Evolutionary conservation across 2,329 filamentous ascomycete species (phyloP).

Genomic region (Fusarium palustre): DNA sequence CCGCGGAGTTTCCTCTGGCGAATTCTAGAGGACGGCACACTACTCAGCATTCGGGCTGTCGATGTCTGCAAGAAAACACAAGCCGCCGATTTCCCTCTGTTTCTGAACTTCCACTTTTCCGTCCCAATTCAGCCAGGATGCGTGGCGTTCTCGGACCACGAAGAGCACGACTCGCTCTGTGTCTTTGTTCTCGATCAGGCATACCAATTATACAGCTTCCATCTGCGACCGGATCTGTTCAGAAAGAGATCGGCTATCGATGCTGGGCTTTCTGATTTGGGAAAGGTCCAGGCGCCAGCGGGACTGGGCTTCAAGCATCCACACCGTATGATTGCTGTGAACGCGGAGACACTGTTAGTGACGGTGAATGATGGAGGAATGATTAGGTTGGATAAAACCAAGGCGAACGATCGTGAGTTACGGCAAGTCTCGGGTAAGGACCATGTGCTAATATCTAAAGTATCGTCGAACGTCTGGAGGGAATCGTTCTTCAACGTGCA

Average conservation of each 20-base stretch:
- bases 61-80: slow-evolving; percentile 79
- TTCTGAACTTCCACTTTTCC: slow-evolving; percentile 82
- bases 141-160: slow-evolving; percentile 83
- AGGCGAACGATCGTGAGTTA: slow-evolving; percentile 59
- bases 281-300: slow-evolving; percentile 78
- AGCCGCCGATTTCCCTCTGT: slow-evolving; percentile 76
- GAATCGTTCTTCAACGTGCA: slow-evolving; percentile 80
- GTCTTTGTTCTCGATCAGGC: slow-evolving; percentile 83
- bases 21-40: slow-evolving; percentile 80
- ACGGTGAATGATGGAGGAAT: slow-evolving; percentile 84
- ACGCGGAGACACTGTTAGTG: slow-evolving; percentile 78
- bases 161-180: slow-evolving; percentile 80
- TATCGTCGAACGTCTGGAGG: slow-evolving; percentile 64
- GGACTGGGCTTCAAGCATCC: slow-evolving; percentile 81
- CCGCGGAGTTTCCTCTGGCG: slow-evolving; percentile 94
- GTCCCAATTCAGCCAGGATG: slow-evolving; percentile 79
- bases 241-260: slow-evolving; percentile 76
- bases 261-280: slow-evolving; percentile 78
- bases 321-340: slow-evolving; percentile 82
- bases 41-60: slow-evolving; percentile 84
- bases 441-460: slow-evolving; percentile 35
- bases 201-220: slow-evolving; percentile 86
- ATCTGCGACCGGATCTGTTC: slow-evolving; percentile 86
- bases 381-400: slow-evolving; percentile 74
- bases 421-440: neutral